phyloP scores from a whole-genome alignment of 192 early-diverging fungal species.

The Paraglomus occultum region DNA sequence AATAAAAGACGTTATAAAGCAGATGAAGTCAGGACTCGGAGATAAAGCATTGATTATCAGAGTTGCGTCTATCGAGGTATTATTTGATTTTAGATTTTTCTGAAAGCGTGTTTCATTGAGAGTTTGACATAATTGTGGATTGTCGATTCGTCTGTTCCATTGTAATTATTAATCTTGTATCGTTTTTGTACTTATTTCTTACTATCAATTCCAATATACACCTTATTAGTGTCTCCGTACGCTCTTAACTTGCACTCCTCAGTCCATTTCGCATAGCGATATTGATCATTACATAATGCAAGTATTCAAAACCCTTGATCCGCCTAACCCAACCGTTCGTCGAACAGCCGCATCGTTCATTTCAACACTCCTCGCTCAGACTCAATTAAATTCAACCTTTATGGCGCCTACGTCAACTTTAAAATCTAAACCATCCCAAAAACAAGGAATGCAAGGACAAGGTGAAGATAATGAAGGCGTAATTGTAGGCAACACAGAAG shows the following conservation, averaged over 20 bases:
- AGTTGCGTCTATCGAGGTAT: constrained; percentile 65
- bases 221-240: constrained; percentile 49
- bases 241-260: constrained; percentile 45
- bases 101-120: constrained; percentile 15
- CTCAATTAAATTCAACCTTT: constrained; percentile 9
- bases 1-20: constrained; percentile 71
- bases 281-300: constrained; percentile 32
- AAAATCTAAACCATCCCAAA: constrained; percentile 7
- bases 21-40: constrained; percentile 56
- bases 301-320: constrained; percentile 42
- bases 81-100: neutral
- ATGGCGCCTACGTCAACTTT: neutral
- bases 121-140: too few relatives aligned
- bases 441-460: too few relatives aligned
- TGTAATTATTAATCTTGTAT: too few relatives aligned
- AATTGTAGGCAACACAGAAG: too few relatives aligned
- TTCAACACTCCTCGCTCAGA: constrained; percentile 35
- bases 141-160: too few relatives aligned
- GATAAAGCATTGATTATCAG: constrained; percentile 75
- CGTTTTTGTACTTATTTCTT: too few relatives aligned
- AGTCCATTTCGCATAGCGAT: constrained; percentile 36
- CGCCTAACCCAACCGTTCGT: constrained; percentile 39
- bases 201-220: neutral
- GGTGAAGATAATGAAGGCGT: neutral
- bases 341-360: constrained; percentile 38